A percentile compares a stretch with the other conserved stretches of the same genome.
Conservation (phyloP, 2,329 filamentous ascomycete genomes). For the Monilinia fructigena region DNA sequence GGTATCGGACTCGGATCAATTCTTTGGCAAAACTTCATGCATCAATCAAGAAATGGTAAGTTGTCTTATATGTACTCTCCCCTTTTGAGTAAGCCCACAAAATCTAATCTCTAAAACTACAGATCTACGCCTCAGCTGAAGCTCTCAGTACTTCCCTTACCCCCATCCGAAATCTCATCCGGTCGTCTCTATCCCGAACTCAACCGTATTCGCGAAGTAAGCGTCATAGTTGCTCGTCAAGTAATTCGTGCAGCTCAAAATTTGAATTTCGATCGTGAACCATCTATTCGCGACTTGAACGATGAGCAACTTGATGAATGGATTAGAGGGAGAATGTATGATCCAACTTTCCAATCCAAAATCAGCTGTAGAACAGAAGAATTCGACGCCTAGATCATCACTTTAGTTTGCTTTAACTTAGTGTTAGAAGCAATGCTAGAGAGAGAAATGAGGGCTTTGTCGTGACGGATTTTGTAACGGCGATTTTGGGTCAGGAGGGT, state of each 20-base stretch:
- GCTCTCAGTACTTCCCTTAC: conserved; percentile 67
- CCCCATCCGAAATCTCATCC: conserved; percentile 53
- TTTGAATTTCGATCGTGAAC: conserved; percentile 64
- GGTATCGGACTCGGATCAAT: conserved; percentile 80
- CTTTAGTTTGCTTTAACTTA: conserved; percentile 1
- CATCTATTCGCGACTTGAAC: conserved; percentile 55
- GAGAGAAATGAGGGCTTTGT: conserved; percentile 14
- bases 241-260: conserved; percentile 70
- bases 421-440: background rate
- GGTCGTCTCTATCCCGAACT: conserved; percentile 74
- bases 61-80: background rate
- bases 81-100: background rate
- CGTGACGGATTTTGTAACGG: background rate
- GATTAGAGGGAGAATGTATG: conserved; percentile 76
- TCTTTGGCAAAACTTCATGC: conserved; percentile 62
- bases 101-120: conserved; percentile 51
- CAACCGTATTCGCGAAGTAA: conserved; percentile 69
- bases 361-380: conserved; percentile 13
- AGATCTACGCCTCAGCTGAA: conserved; percentile 77
- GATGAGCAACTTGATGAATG: conserved; percentile 55
- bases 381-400: conserved; percentile 14
- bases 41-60: conserved; percentile 45
- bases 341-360: conserved; percentile 45
- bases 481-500: background rate
- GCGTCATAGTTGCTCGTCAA: conserved; percentile 70